Base-by-base conservation (phyloP, 306 rosid genomes). In the Cucurbita ficifolia region DNA sequence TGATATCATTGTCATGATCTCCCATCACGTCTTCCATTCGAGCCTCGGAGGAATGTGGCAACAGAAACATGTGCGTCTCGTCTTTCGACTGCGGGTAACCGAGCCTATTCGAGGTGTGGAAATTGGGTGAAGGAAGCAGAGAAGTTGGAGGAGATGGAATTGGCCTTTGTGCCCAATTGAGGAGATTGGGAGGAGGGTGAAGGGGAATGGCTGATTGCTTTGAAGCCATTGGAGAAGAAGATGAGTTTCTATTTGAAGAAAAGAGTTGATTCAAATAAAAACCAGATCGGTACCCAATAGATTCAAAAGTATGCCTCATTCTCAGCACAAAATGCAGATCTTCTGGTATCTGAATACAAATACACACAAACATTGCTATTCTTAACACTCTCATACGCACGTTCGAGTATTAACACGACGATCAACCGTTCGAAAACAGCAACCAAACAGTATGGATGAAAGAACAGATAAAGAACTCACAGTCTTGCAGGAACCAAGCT, bases 291-390 rank as follows among this genome's bases (percentile, higher is more conserved):
- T 89, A 91, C 10, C 97, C 97, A 16, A 95, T 87, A 21, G 99
- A 95, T 40, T 91, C 99, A 83, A 95, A 95, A n/a, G 96, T 95
- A 78, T 89, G 97, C 76, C 99, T 91, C 99, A 95, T 91, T 80
- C 99, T 91, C 45, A 95, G 91, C 85, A 95, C 99, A 75, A 91
- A 91, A 76, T 91, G 99, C 8, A 95, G 97, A 73, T 95, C 99
- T 74, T 95, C 99, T 12, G 96, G 93, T 78, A 95, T 91, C 99
- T 95, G 85, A 77, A 36, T 48, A 6, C 58, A 62, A 69, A 48
- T 33, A 48, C 46, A 72, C 54, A 38, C 51, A 18, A 52, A 46
- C n/a, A 29, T 29, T 29, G 33, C 33, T 29, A 29, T 29, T 29
- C 33, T 2, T 29, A 29, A 29, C 33, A 2, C 36, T 61, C 48